phyloP scores from a whole-genome alignment of 1,139 yeast genomes.

The Geotrichum restrictum region DNA sequence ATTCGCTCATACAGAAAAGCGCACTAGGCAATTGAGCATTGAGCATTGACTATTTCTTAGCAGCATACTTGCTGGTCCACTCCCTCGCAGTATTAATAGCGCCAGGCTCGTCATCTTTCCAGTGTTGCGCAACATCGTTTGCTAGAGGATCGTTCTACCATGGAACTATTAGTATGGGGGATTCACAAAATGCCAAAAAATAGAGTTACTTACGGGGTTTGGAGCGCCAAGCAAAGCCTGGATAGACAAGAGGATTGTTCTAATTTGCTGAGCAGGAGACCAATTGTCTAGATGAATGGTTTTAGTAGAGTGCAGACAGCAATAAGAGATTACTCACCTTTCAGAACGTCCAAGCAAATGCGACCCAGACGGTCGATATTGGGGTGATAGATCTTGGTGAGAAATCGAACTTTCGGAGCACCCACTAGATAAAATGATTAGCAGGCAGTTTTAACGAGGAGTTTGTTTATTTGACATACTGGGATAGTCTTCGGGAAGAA shows the following conservation, averaged over 20 bases:
- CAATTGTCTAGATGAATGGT: constrained; percentile 48
- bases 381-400: constrained; percentile 93
- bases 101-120: constrained; percentile 79
- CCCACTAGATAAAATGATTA: constrained; percentile 45
- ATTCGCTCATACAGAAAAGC: too few relatives aligned
- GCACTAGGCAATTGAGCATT: background rate
- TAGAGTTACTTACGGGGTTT: constrained; percentile 51
- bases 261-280: constrained; percentile 97
- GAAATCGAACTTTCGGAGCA: constrained; percentile 88
- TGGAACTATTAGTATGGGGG: background rate
- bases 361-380: constrained; percentile 93
- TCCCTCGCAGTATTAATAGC: constrained; percentile 83
- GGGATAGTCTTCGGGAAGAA: constrained; percentile 85
- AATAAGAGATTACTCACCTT: constrained; percentile 48
- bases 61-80: constrained; percentile 76
- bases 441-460: background rate
- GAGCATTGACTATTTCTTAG: constrained; percentile 14
- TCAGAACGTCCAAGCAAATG: constrained; percentile 89
- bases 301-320: background rate
- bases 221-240: constrained; percentile 95
- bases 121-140: constrained; percentile 93
- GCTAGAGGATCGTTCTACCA: constrained; percentile 83
- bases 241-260: constrained; percentile 87
- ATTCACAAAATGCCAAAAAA: background rate
- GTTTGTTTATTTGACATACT: constrained; percentile 30